Base-by-base conservation (phyloP, 2,329 filamentous ascomycete genomes). In the Penicillium sumatraense region DNA sequence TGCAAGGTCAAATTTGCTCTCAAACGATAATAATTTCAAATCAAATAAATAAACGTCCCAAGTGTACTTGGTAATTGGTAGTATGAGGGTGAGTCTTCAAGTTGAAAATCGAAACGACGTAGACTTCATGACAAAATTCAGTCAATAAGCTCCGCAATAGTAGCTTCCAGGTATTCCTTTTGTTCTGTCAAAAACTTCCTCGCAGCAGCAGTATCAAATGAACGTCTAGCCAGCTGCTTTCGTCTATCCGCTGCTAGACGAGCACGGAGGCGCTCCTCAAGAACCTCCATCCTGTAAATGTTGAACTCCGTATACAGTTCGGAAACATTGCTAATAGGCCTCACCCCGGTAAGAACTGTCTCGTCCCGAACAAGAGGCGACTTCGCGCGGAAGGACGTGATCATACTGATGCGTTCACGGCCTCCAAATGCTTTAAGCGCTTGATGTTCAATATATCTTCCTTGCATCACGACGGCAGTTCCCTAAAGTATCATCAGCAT, bases 381-480 rank as follows among this genome's bases (percentile, higher is more conserved):
- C 49, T 78, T 80, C 1, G 86, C 83, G 9, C 86, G 78, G 75
- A 86, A 87, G 10, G 80, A 82, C 0, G 85, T 88, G 27, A 88
- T 83, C 73, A 86, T 84, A 36, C 77, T 83, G 70, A 88, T 86
- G 31, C 85, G 81, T 67, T 88, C 85, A 24, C 78, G 77, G 2
- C 78, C 77, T 16, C 83, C 83, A 0, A 83, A 71, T 8, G 83
- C 81, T 10, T 80, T 80, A 10, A 86, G 75, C 1, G 85, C 86
- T 54, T 84, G 80, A 64, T 88, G 86, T 56, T 83, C 79, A 60
- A 88, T 85, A 70, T 87, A 87, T 24, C 85, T 77, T n/a, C 85
- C 86, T 69, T 88, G 85, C 49, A 88, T 74, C 7, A 88, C 76
- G 1, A 87, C 82, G 2, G 82, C 83, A 45, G 62, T 62, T n/a